These are phyloP conservation scores for Penicillium turbatum DNA, from an alignment of 495 filamentous ascomycete genomes.

Conservation along the genomic window DNA sequence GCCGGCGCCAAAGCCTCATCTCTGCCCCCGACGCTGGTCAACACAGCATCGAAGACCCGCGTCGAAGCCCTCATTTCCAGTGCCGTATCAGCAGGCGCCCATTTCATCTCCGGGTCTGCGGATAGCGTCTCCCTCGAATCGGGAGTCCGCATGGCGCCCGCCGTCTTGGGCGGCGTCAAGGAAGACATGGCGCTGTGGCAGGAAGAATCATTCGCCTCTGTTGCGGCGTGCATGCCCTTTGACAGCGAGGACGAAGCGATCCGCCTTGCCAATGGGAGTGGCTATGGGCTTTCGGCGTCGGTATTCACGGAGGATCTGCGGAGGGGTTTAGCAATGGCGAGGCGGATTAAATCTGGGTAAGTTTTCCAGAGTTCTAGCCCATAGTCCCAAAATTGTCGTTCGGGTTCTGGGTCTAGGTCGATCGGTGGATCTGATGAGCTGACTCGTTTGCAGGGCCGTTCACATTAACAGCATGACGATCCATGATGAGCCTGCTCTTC, in stretches of 20 bases:
- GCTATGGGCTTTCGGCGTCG: conserved; percentile 45
- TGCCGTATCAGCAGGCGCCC: conserved; percentile 62
- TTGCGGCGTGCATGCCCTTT: conserved; percentile 49
- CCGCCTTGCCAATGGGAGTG: conserved; percentile 43
- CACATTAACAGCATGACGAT: conserved; percentile 88
- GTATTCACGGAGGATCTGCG: conserved; percentile 47
- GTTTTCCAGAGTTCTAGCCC: conserved; percentile 4
- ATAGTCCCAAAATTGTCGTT: neutral
- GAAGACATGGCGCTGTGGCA: conserved; percentile 75
- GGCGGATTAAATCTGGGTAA: conserved; percentile 44
- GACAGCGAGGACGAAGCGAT: conserved; percentile 46
- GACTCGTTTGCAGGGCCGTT: conserved; percentile 49
- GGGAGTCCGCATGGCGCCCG: conserved; percentile 61
- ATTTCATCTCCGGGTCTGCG: conserved; percentile 51
- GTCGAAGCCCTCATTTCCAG: conserved; percentile 58
- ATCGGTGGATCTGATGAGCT: neutral
- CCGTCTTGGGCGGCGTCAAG: conserved; percentile 62
- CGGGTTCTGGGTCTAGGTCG: neutral
- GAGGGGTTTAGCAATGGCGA: conserved; percentile 41
- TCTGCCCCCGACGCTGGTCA: conserved; percentile 59
- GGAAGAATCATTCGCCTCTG: conserved; percentile 75
- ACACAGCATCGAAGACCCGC: conserved; percentile 54
- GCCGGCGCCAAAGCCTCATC: conserved; percentile 38
- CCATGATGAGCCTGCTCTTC: conserved; percentile 73
- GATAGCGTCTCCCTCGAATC: conserved; percentile 32